Evolutionary conservation across 1,284 basidiomycete species (phyloP).

Genomic region (Trichosporon ovoides): DNA sequence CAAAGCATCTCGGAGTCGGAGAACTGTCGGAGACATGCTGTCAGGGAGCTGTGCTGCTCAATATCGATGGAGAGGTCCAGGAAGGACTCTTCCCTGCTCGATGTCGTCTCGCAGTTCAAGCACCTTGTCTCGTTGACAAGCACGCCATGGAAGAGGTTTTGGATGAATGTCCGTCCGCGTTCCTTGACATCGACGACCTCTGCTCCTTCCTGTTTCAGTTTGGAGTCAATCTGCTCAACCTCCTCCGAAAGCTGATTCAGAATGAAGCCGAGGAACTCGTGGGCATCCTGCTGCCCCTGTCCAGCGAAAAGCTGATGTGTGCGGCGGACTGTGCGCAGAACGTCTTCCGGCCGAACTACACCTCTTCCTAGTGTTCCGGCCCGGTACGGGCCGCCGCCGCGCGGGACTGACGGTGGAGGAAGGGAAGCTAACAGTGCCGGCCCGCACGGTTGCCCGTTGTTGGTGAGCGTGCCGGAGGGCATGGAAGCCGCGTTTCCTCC

Average conservation of each 20-base stretch:
- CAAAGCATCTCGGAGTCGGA: slow-evolving; percentile 99
- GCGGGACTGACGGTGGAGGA: slow-evolving; percentile 39
- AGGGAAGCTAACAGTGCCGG: slow-evolving; percentile 43
- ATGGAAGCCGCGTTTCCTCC: slow-evolving; percentile 32
- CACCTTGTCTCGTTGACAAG: slow-evolving; percentile 97
- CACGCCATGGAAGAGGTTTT: slow-evolving; percentile 85
- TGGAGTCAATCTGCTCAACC: slow-evolving; percentile 62
- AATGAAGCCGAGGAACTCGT: slow-evolving; percentile 93
- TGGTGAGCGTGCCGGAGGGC: slow-evolving; percentile 26
- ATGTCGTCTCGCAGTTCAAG: slow-evolving; percentile 97
- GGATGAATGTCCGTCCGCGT: slow-evolving; percentile 69
- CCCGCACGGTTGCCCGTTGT: slow-evolving; percentile 25
- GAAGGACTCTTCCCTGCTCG: slow-evolving; percentile 91
- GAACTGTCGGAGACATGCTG: slow-evolving; percentile 90
- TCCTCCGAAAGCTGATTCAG: slow-evolving; percentile 92
- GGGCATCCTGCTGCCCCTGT: slow-evolving; percentile 88
- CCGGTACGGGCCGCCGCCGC: slow-evolving; percentile 45
- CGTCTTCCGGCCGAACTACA: slow-evolving; percentile 75
- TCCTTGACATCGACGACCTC: slow-evolving; percentile 25
- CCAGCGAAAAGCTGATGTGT: slow-evolving; percentile 80
- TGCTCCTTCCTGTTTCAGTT: slow-evolving; percentile 28
- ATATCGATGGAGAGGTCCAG: slow-evolving; percentile 97
- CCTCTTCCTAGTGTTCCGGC: slow-evolving; percentile 61
- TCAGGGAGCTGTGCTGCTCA: slow-evolving; percentile 92
- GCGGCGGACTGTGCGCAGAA: slow-evolving; percentile 84